Base-by-base conservation (phyloP, 2,329 filamentous ascomycete species). In the Fusarium nygamai region DNA sequence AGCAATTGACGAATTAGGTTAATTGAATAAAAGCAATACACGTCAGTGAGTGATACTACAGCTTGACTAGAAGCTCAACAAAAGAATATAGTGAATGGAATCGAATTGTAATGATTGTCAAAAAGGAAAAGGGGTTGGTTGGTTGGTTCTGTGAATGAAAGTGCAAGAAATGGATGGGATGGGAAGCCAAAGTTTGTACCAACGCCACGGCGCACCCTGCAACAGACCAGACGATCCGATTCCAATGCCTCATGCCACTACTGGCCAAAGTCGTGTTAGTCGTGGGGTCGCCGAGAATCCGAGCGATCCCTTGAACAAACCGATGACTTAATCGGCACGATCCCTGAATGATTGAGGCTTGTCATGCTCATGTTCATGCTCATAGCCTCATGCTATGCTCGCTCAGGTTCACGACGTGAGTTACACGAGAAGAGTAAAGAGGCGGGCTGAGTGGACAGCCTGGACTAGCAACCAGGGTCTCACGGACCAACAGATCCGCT, bases 211-310 rank as follows among this genome's bases (percentile, higher is more conserved):
- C 72, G 61, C 72, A 53, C 69, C 72, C 64, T 57, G 51, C 56
- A 71, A 47, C 57, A 74, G 57, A 68, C 67, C 58, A 74, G 72
- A 60, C 64, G 72, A 74, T 74, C 64, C 57, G 59, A 72, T 74
- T 72, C 71, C 59, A 58, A 50, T 47, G 24, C 56, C 39, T 58
- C 41, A 44, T 44, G 54, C 54, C 27, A 34, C 51, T n/a, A 56
- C 31, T 48, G 36, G 27, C 47, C 50, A 44, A 27, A 29, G 41
- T 50, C 48, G 33, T 65, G 24, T 64, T 51, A 27, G 58, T 41
- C 71, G 51, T 73, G 71, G 67, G 71, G 54, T 73, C 71, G 67
- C 67, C 71, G 67, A 74, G 71, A 69, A 69, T 34, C 72, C 72
- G 72, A 72, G 67, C 71, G 67, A 70, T 71, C 61, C 53, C 51